phyloP scores from a whole-genome alignment of 2,329 filamentous ascomycete species.

The Claviceps monticola region DNA sequence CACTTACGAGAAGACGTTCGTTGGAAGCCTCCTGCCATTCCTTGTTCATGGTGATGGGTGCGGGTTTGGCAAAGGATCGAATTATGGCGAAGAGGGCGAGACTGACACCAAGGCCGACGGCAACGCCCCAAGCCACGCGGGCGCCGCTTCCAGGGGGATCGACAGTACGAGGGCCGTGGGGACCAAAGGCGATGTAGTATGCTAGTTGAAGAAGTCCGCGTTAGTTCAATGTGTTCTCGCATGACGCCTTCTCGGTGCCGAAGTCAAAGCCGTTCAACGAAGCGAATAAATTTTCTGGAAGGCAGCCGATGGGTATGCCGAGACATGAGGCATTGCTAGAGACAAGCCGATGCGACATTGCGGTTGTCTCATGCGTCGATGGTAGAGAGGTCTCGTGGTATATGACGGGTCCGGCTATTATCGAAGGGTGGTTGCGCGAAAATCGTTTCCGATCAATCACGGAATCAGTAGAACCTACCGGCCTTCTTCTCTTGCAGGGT shows the following conservation, averaged over 20 bases:
- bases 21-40: constrained; percentile 95
- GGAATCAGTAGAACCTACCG: constrained; percentile 45
- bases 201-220: constrained; percentile 40
- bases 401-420: constrained; percentile 14
- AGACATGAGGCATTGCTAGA: not conserved
- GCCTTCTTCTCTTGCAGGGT: constrained; percentile 98
- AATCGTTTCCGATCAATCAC: constrained; percentile 5
- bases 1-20: constrained; percentile 73
- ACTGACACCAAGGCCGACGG: constrained; percentile 51
- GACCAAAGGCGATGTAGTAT: constrained; percentile 97
- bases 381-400: constrained; percentile 6
- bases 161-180: constrained; percentile 80
- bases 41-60: constrained; percentile 82
- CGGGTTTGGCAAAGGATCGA: constrained; percentile 56
- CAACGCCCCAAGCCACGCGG: constrained; percentile 63
- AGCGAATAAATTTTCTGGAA: not conserved
- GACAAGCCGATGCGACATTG: not conserved
- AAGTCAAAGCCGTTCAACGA: not conserved
- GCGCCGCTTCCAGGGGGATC: constrained; percentile 72
- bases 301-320: not conserved
- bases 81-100: constrained; percentile 58
- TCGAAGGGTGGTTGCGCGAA: constrained; percentile 21
- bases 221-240: constrained; percentile 19
- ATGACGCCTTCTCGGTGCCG: not conserved
- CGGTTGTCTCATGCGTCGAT: not conserved